Base-by-base conservation (phyloP, 441 rosid species). In the Erodium texanum region DNA sequence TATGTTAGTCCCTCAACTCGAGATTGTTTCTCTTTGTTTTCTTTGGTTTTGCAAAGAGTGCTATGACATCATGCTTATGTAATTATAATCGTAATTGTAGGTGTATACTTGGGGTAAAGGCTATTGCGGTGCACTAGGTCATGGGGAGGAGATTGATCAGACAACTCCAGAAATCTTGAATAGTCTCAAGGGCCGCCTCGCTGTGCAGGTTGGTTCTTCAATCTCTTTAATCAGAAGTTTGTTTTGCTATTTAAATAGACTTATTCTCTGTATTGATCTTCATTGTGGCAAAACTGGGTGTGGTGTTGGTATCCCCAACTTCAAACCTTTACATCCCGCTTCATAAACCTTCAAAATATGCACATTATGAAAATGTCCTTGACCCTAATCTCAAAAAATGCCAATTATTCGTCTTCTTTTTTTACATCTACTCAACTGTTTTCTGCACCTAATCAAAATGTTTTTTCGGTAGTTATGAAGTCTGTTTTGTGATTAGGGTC, bases 81-180 rank as follows among this genome's bases (percentile, higher is more conserved):
- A 34, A 16, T 18, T 16, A 10, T 34, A 34, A 16, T 18, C 5
- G 67, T 71, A 71, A 3, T 67, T 74, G 74, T 75, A 93, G 98
- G 93, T 87, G 11, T 90, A 90, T 77, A 87, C 97, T 24, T 93
- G 98, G 97, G 98, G 98, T 66, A 93, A 93, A 81, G 98, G 97
- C 70, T 93, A 93, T 67, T 93, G 96, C 68, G 97, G 98, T 80
- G 98, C 94, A 62, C 77, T 93, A 59, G 98, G 98, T 78, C 97
- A 90, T 78, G 98, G 98, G 65, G 95, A 93, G 72, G 97, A 93
- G 80, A 90, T 79, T 11, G 96, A 90, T 75, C 89, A 93, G 86
- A 90, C 84, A 27, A 80, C 80, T 74, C 98, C 98, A 24, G 85
- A 82, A 68, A 78, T 74, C 73, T 80, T 93, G 82, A 78, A 41